These are phyloP conservation scores for Ceratocystis albifundus DNA, from an alignment of 2,329 filamentous ascomycete species.

Conservation along the genomic window DNA sequence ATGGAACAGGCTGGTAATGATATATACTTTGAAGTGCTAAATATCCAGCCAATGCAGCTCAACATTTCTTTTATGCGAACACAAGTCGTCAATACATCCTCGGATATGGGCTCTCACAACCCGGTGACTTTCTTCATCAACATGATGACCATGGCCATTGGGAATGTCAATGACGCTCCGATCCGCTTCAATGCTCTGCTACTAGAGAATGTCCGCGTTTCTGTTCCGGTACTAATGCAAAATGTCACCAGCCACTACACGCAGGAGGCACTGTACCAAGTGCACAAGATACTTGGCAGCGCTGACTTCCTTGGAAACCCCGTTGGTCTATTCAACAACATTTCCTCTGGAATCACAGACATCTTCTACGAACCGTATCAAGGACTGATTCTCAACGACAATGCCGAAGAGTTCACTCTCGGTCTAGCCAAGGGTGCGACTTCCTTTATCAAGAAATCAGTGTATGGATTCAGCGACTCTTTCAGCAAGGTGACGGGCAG, in stretches of 20 bases:
- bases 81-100: slow-evolving; percentile 89
- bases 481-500: slow-evolving; percentile 97
- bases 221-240: slow-evolving; percentile 67
- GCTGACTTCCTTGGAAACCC: slow-evolving; percentile 97
- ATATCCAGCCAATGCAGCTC: slow-evolving; percentile 96
- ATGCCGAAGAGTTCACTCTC: slow-evolving; percentile 85
- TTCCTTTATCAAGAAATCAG: slow-evolving; percentile 96
- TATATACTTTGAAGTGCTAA: slow-evolving; percentile 94
- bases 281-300: slow-evolving; percentile 93
- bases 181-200: slow-evolving; percentile 87
- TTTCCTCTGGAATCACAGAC: slow-evolving; percentile 91
- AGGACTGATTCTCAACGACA: slow-evolving; percentile 88
- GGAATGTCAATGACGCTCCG: slow-evolving; percentile 96
- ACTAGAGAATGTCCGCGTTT: slow-evolving; percentile 88
- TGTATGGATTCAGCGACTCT: slow-evolving; percentile 93
- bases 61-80: slow-evolving; percentile 95
- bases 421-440: slow-evolving; percentile 95
- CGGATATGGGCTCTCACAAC: slow-evolving; percentile 80
- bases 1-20: slow-evolving; percentile 77
- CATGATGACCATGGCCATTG: slow-evolving; percentile 97
- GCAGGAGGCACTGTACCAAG: slow-evolving; percentile 87
- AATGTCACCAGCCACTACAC: slow-evolving; percentile 93
- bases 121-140: slow-evolving; percentile 99
- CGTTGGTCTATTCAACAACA: slow-evolving; percentile 94
- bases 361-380: slow-evolving; percentile 99